Evolutionary conservation across 768 basidiomycete genomes (phyloP), one percentile per base, ranked within the genome.

Genomic region (Phaeotremella skinneri): DNA sequence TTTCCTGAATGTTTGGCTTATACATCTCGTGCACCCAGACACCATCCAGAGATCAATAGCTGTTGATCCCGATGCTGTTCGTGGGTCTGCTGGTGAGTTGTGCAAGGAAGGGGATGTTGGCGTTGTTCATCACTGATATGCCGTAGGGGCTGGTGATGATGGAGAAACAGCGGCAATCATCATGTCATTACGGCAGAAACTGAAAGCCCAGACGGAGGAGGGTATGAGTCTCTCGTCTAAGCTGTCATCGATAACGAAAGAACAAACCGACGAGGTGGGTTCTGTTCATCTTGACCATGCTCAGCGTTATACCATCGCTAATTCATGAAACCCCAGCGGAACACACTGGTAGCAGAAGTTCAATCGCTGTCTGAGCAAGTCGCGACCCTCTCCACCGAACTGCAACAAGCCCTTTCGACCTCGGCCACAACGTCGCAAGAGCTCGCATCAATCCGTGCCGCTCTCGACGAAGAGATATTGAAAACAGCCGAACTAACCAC

Each of bases 111-210:
- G n/a, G n/a, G n/a, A 26, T 7, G 2, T n/a, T 17, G 1, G 21
- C 6, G 29, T 13, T 7, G 23, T 45, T 45, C 13, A 45, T 21
- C 7, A 9, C 14, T 45, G 27, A 21, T 49, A 25, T 20, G 11
- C n/a, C 27, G 25, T 34, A 39, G 52, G 39, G 52, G 53, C 68
- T 85, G 86, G 85, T 68, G 87, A 78, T 27, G 77, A 82, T 68
- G 83, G 86, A 0, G 91, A 96, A 73, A 83, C 86, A 1, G 82
- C 85, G 11, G 87, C 89, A 79, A 80, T 98, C 37, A 86, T 97
- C 63, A 81, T 84, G 17, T 91, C 90, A 4, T 81, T 98, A 58
- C 85, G 90, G 30, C 88, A 89, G 41, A 87, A 88, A 53, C 86
- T 98, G 62, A 84, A 84, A 37, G 84, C 83, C 37, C 92, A 97